Conservation (phyloP, 1,139 yeast genomes). For the Saccharomycopsis hybrid region DNA sequence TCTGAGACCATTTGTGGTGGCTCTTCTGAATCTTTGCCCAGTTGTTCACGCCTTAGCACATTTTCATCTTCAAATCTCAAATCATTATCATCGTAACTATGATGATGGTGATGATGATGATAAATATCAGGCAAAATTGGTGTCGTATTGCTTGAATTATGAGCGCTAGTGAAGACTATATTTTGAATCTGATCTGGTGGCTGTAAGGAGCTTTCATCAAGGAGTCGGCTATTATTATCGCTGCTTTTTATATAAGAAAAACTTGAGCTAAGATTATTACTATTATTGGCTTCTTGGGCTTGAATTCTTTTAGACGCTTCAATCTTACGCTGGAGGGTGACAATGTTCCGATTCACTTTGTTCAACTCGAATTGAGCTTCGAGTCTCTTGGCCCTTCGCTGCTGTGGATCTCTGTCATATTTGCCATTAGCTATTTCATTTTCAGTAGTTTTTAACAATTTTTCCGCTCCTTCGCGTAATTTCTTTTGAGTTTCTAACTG, state of each 20-base stretch:
- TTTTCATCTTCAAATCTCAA: neutral
- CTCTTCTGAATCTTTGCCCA: neutral
- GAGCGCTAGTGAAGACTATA: slow-evolving; percentile 13
- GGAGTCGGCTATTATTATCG: neutral
- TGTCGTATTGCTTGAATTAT: slow-evolving; percentile 6
- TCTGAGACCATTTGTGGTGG: slow-evolving; percentile 3
- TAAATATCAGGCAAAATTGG: slow-evolving; percentile 7
- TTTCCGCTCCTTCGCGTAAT: slow-evolving; percentile 10
- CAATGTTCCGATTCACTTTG: slow-evolving; percentile 11
- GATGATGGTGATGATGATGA: no score
- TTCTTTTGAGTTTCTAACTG: slow-evolving; percentile 15
- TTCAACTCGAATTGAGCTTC: slow-evolving; percentile 17
- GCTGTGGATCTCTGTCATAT: slow-evolving; percentile 9
- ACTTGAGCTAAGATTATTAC: neutral
- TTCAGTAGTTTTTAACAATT: slow-evolving; percentile 9
- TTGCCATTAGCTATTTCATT: slow-evolving; percentile 4
- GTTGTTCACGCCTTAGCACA: neutral
- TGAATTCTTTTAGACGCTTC: slow-evolving; percentile 16
- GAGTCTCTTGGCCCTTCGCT: slow-evolving; percentile 1
- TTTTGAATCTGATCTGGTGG: slow-evolving; percentile 14
- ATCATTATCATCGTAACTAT: neutral
- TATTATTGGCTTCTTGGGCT: slow-evolving; percentile 11
- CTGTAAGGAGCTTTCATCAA: neutral
- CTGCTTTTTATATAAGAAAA: slow-evolving; percentile 7
- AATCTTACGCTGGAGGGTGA: slow-evolving; percentile 12